Evolutionary conservation across 306 rosid genomes (phyloP), one percentile per base, ranked within the genome.

Genomic region (Quercus alba): DNA sequence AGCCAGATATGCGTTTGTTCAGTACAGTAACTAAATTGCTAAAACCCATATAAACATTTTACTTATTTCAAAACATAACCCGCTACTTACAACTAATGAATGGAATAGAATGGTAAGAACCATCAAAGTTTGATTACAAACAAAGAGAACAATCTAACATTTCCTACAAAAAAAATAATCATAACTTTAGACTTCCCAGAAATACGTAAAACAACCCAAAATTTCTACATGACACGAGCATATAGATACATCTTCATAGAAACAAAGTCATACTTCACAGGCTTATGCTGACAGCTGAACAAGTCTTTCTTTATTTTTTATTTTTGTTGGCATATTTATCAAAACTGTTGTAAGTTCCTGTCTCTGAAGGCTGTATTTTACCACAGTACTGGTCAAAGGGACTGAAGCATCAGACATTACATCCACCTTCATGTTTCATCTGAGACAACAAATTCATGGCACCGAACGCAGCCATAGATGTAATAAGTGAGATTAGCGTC

Each of bases 281-380:
- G 63, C 80, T 66, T 70, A 77, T 23, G 71, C 78, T 41, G 64
- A 68, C 75, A 41, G 10, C 83, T 31, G 62, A 35, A 61, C 64
- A 70, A 62, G 30, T 18, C 15, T 44, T 59, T 63, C 14, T 23
- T 52, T 49, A 61, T 58, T 81, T 57, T 83, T 31, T 79, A 61
- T 58, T 81, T 62, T 83, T 41, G 77, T 86, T 68, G 84, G 79
- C 77, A 68, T 79, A 56, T 75, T 74, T 73, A 77, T 73, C 85
- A 33, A 76, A 80, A 54, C 44, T 31, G 63, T 75, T 77, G 68
- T 64, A 84, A 74, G 54, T 70, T 64, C 46, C 54, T 18, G 56
- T 74, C 59, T 66, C 84, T 51, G 75, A 79, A 46, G 77, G 55
- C 71, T 78, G 61, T 54, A 49, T 49, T 49, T 11, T 12, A 12